Percentiles rank a stretch among this genome's conserved stretches.
Evolutionary conservation across 352 stramenopile species (phyloP).

Genomic region (Phytophthora ramorum): DNA sequence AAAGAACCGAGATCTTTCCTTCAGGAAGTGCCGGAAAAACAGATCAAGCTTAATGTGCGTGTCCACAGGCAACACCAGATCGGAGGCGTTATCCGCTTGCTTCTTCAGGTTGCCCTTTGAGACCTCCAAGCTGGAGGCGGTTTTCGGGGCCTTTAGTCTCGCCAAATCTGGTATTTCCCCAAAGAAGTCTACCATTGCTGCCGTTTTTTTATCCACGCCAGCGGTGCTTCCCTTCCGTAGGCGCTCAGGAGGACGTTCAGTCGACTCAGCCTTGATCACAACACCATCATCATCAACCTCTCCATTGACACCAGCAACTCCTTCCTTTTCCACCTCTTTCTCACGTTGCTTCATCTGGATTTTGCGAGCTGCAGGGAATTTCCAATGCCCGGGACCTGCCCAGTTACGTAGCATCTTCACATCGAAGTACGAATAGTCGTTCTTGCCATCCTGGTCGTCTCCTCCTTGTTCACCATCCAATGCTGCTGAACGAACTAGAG

Average conservation of each 20-base stretch:
- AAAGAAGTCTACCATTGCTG: conserved; percentile 65
- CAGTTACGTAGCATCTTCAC: conserved; percentile 86
- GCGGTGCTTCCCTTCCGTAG: conserved; percentile 25
- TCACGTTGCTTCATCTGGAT: conserved; percentile 45
- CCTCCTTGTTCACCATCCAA: conserved; percentile 46
- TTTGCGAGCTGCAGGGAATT: conserved; percentile 65
- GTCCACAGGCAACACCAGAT: conserved; percentile 82
- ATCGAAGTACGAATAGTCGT: conserved; percentile 88
- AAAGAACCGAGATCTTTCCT: conserved; percentile 75
- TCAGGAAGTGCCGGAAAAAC: conserved; percentile 85
- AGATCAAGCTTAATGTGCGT: conserved; percentile 70
- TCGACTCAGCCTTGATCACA: conserved; percentile 36
- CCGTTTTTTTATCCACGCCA: conserved; percentile 52
- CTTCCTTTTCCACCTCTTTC: conserved; percentile 34
- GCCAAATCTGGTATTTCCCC: conserved; percentile 54
- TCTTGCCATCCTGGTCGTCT: conserved; percentile 50
- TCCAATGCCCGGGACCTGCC: conserved; percentile 79
- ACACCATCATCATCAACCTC: conserved; percentile 40
- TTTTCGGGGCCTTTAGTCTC: conserved; percentile 49
- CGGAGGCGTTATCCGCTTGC: conserved; percentile 57
- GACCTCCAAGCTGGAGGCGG: conserved; percentile 42
- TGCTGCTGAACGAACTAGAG: conserved; percentile 63
- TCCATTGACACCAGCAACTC: conserved; percentile 35
- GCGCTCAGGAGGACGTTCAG: conserved; percentile 21
- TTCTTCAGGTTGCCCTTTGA: conserved; percentile 62